These are phyloP conservation scores for Amanita rubescens DNA, from an alignment of 768 basidiomycete species.

Conservation along the genomic window DNA sequence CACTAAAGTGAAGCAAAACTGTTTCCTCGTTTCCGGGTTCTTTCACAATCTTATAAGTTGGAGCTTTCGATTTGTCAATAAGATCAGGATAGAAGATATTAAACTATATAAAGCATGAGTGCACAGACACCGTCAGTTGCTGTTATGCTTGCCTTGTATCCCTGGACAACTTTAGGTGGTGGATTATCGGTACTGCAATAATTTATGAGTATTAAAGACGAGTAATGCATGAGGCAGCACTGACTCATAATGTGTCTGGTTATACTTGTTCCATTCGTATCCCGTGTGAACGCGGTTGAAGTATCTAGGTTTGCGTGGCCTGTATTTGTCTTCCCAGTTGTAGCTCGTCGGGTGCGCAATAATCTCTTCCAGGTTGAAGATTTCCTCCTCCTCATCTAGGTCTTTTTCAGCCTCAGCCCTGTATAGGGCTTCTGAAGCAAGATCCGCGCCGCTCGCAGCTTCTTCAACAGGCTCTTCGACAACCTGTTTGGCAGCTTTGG, in stretches of 20 bases:
- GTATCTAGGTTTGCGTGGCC: conserved; percentile 94
- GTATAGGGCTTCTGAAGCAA: conserved; percentile 86
- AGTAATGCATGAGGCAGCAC: conserved; percentile 22
- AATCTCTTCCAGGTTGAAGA: conserved; percentile 91
- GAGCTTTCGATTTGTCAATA: conserved; percentile 96
- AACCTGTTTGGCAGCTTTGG: conserved; percentile 59
- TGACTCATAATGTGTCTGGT: conserved; percentile 99
- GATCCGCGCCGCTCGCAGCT: conserved; percentile 55
- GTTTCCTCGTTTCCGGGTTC: conserved; percentile 95
- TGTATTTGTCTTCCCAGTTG: conserved; percentile 98
- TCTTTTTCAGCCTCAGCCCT: conserved; percentile 89
- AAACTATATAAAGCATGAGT: conserved; percentile 40
- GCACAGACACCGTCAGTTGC: conserved; percentile 1
- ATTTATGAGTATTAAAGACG: conserved; percentile 13
- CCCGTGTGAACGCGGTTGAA: conserved; percentile 99
- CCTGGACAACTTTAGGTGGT: conserved; percentile 98
- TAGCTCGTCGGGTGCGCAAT: conserved; percentile 79
- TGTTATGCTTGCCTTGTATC: conserved; percentile 70
- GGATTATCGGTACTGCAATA: conserved; percentile 85
- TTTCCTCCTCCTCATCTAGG: conserved; percentile 91
- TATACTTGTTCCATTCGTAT: conserved; percentile 99
- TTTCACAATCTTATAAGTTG: conserved; percentile 92
- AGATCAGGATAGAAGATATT: conserved; percentile 99
- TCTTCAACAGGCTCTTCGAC: conserved; percentile 52
- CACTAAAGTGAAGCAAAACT: conserved; percentile 85